Base-by-base conservation (phyloP, 1,284 basidiomycete species). In the Ganoderma leucocontextum region DNA sequence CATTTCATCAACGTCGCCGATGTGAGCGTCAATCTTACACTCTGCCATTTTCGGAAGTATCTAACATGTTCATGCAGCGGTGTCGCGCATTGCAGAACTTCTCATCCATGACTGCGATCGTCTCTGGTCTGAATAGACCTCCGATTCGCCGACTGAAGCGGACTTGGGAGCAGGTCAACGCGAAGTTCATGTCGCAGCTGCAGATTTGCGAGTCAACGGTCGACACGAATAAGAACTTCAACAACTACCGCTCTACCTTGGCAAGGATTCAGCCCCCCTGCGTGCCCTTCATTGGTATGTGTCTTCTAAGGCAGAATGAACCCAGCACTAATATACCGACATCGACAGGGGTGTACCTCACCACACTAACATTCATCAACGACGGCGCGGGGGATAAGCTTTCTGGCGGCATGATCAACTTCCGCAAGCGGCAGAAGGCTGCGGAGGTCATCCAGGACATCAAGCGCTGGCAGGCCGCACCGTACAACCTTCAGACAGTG, bases 391-490 rank as follows among this genome's bases (percentile, higher is more conserved):
- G 94, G 65, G 95, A 99, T 82, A 89, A 89, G 68, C 82, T 95
- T 5, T 87, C 90, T 33, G 92, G 91, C 39, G 86, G 89, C 71
- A 85, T 98, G 73, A 92, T 99, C 83, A 99, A 99, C 82, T 99
- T 99, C 82, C 91, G 92, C 78, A 99, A 99, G 81, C 91, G 97
- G 10, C 91, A 95, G 76, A 95, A 95, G 79, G 92, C 95, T 0
- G 96, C 96, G 12, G 96, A 98, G 76, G 93, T 99, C 73, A 95
- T 99, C 74, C 90, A 93, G 69, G 97, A 99, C 79, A 98, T 99
- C 78, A 95, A 97, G 77, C 92, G 95, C 52, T 98, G 97, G 89
- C 98, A 99, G 80, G 87, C 91, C 10, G 91, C 91, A 72, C 93
- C 95, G 1, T 98, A 96, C 84, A 97, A 97, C 79, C 89, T 98